Conservation (phyloP, 129 eudicot species). For the Flaveria trinervia region DNA sequence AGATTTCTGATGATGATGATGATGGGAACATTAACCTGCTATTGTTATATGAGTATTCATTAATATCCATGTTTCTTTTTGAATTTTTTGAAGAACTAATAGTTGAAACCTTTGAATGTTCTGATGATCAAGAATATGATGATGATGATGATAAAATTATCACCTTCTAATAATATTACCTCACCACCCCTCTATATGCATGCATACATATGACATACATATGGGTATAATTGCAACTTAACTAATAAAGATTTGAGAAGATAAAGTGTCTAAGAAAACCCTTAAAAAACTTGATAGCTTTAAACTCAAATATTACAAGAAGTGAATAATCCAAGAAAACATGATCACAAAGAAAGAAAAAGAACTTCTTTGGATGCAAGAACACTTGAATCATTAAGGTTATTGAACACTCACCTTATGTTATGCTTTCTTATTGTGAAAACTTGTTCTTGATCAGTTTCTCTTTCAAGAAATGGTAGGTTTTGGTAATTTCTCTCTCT, state of each 20-base stretch:
- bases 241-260: conserved; percentile 7
- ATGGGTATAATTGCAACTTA: neutral
- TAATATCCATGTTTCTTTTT: conserved; percentile 49
- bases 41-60: conserved; percentile 36
- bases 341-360: conserved; percentile 16
- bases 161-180: conserved; percentile 22
- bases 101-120: conserved; percentile 38
- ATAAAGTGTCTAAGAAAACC: conserved; percentile 21
- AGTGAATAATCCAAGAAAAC: conserved; percentile 19
- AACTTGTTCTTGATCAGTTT: conserved; percentile 26
- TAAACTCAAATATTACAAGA: neutral
- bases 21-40: conserved; percentile 41
- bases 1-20: conserved; percentile 48
- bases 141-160: neutral
- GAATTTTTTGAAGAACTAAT: conserved; percentile 45
- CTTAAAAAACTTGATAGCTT: conserved; percentile 13
- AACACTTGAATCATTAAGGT: neutral
- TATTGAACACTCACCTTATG: conserved; percentile 17
- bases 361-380: conserved; percentile 14
- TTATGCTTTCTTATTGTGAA: conserved; percentile 28
- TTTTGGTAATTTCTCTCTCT: conserved; percentile 19
- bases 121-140: conserved; percentile 26
- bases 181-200: neutral
- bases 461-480: conserved; percentile 36
- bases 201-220: neutral